A percentile compares a stretch with the other conserved stretches of the same genome.
Conservation (phyloP, 2,329 filamentous ascomycete species). For the Trichoderma atroviride region DNA sequence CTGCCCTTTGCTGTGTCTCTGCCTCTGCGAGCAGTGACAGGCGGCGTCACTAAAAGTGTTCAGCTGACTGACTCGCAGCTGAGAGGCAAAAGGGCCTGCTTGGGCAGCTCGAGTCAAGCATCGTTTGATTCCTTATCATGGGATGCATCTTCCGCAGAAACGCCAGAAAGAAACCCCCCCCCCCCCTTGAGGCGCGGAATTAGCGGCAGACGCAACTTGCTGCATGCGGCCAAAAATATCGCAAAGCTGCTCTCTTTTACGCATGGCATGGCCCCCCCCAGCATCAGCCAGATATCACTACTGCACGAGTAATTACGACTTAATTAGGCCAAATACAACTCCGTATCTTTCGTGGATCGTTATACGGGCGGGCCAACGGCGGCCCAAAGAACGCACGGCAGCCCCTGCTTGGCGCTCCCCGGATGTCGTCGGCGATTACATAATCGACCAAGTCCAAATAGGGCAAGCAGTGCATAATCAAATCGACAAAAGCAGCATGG, state of each 20-base stretch:
- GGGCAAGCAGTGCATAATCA: background rate
- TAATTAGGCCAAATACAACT: background rate
- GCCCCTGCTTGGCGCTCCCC: background rate
- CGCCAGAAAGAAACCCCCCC: background rate
- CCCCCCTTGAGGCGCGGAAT: background rate
- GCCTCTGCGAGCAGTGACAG: background rate
- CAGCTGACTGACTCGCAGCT: slow-evolving; percentile 14
- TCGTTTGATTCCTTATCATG: background rate
- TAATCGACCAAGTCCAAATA: background rate
- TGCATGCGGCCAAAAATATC: background rate
- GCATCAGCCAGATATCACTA: background rate
- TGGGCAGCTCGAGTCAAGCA: slow-evolving; percentile 5
- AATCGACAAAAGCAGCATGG: background rate
- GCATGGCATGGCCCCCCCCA: background rate
- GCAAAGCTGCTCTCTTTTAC: background rate
- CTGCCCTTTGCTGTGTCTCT: background rate
- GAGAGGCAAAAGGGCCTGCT: background rate
- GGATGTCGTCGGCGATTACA: background rate
- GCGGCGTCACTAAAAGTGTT: slow-evolving; percentile 8
- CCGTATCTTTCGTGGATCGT: background rate
- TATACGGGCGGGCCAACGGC: no score
- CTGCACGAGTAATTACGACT: no score
- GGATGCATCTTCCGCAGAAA: background rate
- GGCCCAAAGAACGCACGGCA: no score
- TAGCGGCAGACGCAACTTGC: background rate